Base-by-base conservation (phyloP, 805 yeast genomes). In the Candida koratica region DNA sequence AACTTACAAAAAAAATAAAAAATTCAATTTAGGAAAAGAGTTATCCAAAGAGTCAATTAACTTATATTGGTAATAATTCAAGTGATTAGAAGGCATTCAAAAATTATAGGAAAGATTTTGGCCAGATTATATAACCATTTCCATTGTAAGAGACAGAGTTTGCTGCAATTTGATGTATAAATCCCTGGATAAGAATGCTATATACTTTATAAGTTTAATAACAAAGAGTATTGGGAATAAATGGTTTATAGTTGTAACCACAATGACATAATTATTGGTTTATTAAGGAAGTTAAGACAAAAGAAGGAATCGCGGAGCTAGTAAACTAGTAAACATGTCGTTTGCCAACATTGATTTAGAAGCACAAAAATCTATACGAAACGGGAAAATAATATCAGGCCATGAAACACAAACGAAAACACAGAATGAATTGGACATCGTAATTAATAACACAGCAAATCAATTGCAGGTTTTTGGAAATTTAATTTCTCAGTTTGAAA, bases 261-360 rank as follows among this genome's bases (percentile, higher is more conserved):
- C n/a, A n/a, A n/a, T n/a, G n/a, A n/a, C n/a, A n/a, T n/a, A n/a
- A n/a, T n/a, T n/a, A n/a, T n/a, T n/a, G n/a, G n/a, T n/a, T n/a
- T n/a, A n/a, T 8, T 20, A 20, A 10, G 26, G 26, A 24, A 24
- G 6, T 6, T 24, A 24, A 12, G 11, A 24, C 26, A 24, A 24
- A 24, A 24, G 7, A 24, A 24, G 26, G 7, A 24, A 13, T 25
- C 28, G 16, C 16, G 17, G 10, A 25, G 7, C 17, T 25, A n/a
- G 9, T 7, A 13, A 27, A 17, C 16, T 13, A 22, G 18, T 19
- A 22, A 18, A n/a, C 4, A 74, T 74, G 80, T 74, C 80, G 10
- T 74, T 74, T 60, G 79, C 79, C 26, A 70, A 71, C 37, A 61
- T 58, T 41, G 78, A 73, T 48, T 35, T 66, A 9, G 79, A 74